Base-by-base conservation (phyloP, 1,284 basidiomycete genomes). In the Leccinum subspadiceum region DNA sequence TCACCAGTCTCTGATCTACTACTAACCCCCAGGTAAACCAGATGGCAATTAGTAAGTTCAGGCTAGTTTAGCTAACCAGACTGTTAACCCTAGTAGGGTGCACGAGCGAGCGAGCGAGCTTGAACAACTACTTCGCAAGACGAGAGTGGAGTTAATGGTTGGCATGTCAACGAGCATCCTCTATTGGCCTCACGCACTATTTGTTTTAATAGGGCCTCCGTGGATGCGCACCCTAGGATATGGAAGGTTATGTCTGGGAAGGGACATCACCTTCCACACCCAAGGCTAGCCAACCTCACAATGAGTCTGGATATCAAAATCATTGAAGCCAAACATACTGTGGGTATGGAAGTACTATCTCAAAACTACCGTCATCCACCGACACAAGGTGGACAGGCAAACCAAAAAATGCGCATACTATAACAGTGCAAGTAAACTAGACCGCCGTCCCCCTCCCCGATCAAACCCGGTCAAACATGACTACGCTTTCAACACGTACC, bases 341-440 rank as follows among this genome's bases (percentile, higher is more conserved):
- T 5, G 31, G 22, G 41, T 46, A 46, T 20, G 3, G 41, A 20
- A 3, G 17, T 17, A 12, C 31, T 33, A 17, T 44, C n/a, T n/a
- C 4, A n/a, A 41, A 20, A 44, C 41, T 44, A 44, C 10, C 13
- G 3, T 20, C 41, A 20, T 46, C 17, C 41, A 20, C 41, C 17
- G 10, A 46, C 41, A 4, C 9, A 20, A 20, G 17, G 41, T 7
- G 17, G 17, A 41, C 9, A 44, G 10, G 17, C 17, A 9, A 44
- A 44, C 9, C 20, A 20, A 20, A 20, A 20, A 5, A 17, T 5
- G 17, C 5, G 41, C 41, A 46, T 20, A 49, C 4, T 46, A 61
- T 56, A 61, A 52, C 1, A 13, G 48, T 63, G 57, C 54, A 58
- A 3, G 39, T 59, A 59, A 48, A 3, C 7, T 22, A 31, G 33